A percentile compares a stretch with the other conserved stretches of the same genome.
These are phyloP conservation scores for Aspergillus panamensis DNA, from an alignment of 495 filamentous ascomycete species.

Conservation along the genomic window DNA sequence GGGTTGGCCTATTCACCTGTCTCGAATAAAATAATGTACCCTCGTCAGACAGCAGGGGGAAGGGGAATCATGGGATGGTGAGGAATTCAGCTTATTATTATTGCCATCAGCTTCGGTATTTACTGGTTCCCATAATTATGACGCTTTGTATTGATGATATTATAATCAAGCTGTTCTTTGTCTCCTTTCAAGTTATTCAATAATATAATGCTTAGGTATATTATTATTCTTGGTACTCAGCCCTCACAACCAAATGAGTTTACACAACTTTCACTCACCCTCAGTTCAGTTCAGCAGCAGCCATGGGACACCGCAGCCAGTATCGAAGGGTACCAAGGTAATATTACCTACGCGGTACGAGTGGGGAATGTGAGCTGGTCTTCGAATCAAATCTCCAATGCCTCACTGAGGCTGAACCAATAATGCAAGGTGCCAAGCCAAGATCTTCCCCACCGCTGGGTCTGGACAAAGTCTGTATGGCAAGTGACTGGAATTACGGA, in stretches of 20 bases:
- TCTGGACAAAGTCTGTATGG: constrained; percentile 22
- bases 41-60: not conserved
- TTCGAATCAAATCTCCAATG: constrained; percentile 20
- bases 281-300: not conserved
- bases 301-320: not conserved
- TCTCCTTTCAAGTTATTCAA: too few relatives aligned
- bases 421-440: constrained; percentile 17
- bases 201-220: too few relatives aligned
- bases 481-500: constrained; percentile 9
- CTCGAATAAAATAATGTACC: not conserved
- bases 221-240: too few relatives aligned
- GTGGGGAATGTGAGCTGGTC: constrained; percentile 24
- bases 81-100: too few relatives aligned
- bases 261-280: not conserved
- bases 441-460: constrained; percentile 17
- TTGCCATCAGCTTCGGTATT: too few relatives aligned
- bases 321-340: not conserved
- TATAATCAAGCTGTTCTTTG: too few relatives aligned
- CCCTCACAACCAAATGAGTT: too few relatives aligned
- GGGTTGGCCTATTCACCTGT: constrained; percentile 1
- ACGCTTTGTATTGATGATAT: too few relatives aligned
- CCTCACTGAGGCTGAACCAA: constrained; percentile 20
- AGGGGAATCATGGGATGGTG: too few relatives aligned
- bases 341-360: constrained; percentile 17
- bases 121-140: too few relatives aligned